Conservation (phyloP, 2,329 filamentous ascomycete genomes). For the Microdochium nivale region DNA sequence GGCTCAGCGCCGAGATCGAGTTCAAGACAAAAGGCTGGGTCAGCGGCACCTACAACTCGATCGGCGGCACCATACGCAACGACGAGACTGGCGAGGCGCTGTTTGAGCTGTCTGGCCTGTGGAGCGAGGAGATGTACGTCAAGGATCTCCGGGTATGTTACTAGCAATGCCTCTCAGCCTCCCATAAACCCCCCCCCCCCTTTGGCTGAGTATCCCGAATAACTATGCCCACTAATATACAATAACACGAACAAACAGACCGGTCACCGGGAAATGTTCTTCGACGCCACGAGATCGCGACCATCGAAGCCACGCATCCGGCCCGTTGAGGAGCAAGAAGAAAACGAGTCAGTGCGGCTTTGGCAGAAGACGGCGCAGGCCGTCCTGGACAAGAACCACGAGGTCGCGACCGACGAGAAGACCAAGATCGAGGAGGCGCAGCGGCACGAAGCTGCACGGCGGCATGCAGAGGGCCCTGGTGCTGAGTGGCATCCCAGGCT, state of each 20-base stretch:
- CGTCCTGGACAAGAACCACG: conserved; percentile 78
- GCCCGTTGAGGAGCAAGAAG: conserved; percentile 77
- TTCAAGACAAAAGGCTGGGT: conserved; percentile 99
- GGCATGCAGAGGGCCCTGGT: conserved; percentile 67
- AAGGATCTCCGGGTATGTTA: conserved; percentile 65
- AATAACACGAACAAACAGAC: conserved; percentile 45
- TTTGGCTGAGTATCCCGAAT: neutral
- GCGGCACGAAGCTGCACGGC: conserved; percentile 74
- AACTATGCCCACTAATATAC: neutral
- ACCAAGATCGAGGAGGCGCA: conserved; percentile 92
- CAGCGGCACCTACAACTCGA: conserved; percentile 90
- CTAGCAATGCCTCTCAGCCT: neutral
- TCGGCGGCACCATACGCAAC: conserved; percentile 84
- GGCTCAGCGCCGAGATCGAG: conserved; percentile 82
- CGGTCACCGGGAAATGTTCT: conserved; percentile 80
- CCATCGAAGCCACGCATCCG: conserved; percentile 66
- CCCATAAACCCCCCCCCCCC: too few species aligned
- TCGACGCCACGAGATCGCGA: conserved; percentile 73
- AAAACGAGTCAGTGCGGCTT: conserved; percentile 80
- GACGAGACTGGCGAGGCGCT: conserved; percentile 77
- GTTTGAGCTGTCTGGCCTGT: conserved; percentile 87
- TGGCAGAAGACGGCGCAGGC: conserved; percentile 79
- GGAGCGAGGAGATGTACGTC: conserved; percentile 92
- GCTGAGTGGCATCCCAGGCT: conserved; percentile 83
- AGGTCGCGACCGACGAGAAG: conserved; percentile 87